phyloP scores from a whole-genome alignment of 768 basidiomycete species.

The Piloderma croceum region DNA sequence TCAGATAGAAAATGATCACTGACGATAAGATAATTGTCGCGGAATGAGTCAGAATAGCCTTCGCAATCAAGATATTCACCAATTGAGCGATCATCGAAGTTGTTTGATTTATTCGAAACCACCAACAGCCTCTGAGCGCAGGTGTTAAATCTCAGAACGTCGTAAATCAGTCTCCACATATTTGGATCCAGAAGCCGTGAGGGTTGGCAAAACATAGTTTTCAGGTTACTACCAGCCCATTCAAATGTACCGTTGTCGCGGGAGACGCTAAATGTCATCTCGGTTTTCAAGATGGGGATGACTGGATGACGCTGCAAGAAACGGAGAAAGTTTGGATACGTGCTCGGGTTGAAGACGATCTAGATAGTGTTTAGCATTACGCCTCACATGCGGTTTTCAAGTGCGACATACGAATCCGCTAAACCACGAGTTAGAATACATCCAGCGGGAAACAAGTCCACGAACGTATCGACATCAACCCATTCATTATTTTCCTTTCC shows the following conservation, averaged over 20 bases:
- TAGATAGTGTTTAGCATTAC: constrained; percentile 27
- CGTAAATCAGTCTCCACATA: constrained; percentile 72
- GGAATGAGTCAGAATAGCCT: constrained; percentile 50
- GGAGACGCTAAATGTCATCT: constrained; percentile 78
- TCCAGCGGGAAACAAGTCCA: no score
- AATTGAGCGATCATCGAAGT: constrained; percentile 31
- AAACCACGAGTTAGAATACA: constrained; percentile 19
- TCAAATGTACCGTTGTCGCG: constrained; percentile 65
- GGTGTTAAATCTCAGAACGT: constrained; percentile 68
- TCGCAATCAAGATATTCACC: constrained; percentile 50
- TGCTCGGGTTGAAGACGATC: constrained; percentile 74
- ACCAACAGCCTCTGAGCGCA: constrained; percentile 53
- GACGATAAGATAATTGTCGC: constrained; percentile 72
- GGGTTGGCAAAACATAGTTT: constrained; percentile 63
- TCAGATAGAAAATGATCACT: constrained; percentile 18
- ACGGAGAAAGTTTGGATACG: constrained; percentile 74
- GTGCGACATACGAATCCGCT: not conserved
- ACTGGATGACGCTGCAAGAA: constrained; percentile 49
- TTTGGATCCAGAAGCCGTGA: constrained; percentile 53
- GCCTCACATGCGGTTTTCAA: constrained; percentile 39
- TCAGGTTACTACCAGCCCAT: constrained; percentile 66
- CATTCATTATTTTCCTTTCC: constrained; percentile 24
- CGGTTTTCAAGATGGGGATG: constrained; percentile 50
- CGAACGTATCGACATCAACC: constrained; percentile 67
- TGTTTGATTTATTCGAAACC: constrained; percentile 11